Base-by-base conservation (phyloP, 305 asterid genomes). In the Solanum aculeatissimum region DNA sequence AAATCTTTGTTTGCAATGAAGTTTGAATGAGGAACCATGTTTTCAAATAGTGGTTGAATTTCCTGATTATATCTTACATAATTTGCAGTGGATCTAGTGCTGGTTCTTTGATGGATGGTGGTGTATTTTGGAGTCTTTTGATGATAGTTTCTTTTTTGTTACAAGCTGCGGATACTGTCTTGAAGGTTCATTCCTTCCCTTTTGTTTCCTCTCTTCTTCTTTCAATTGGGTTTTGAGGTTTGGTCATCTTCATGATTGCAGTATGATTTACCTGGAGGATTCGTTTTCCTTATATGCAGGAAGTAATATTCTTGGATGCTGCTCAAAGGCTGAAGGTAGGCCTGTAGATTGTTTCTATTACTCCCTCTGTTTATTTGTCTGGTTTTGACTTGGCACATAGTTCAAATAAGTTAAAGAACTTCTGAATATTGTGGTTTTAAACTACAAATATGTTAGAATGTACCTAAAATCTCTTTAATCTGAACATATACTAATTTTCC, bases 161-260 rank as follows among this genome's bases (percentile, higher is more conserved):
- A 68, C 99, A 95, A 93, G 99, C 99, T 84, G 99, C 95, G 82
- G 99, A 97, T 86, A 91, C 98, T 58, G 93, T 97, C 84, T 86
- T 95, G 91, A 97, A 97, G 98, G 99, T 97, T 87, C 70, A 77
- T 68, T 65, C 71, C 81, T 84, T 85, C 85, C 91, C 83, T 84
- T 78, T 51, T 72, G 32, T 78, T 42, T 78, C 47, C 45, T 53
- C 45, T 78, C 25, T 51, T 53, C 47, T 49, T 75, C 47, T 78
- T 78, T 15, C 32, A 78, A 29, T 29, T 49, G 60, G 87, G 72
- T 75, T 43, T 85, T 70, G 25, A 81, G 23, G 38, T 80, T 83
- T 68, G 62, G 60, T 55, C 51, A 49, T 82, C 84, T 82, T 87
- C 79, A 75, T 86, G 72, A 79, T 84, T 83, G 83, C 84, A 18